phyloP scores from a whole-genome alignment of 768 basidiomycete genomes.

The Cystobasidium ongulense region DNA sequence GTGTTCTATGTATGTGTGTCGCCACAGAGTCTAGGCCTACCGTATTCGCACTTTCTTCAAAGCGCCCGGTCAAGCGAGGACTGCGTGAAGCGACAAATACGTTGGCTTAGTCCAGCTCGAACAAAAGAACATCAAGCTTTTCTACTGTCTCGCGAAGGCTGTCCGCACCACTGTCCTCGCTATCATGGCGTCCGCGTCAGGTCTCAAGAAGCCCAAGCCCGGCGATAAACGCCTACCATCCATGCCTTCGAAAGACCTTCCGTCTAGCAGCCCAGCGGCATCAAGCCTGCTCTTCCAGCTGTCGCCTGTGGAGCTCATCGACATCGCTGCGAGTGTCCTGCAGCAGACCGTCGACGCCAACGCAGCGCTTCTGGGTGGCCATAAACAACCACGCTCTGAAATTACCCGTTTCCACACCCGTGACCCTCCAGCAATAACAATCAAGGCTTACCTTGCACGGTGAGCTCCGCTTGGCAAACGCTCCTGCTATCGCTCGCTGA shows the following conservation, averaged over 20 bases:
- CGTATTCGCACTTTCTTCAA: no score
- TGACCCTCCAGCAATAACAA: neutral
- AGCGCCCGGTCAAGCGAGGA: no score
- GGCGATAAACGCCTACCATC: neutral
- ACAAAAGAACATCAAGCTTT: no score
- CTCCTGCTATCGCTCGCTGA: neutral
- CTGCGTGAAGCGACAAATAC: no score
- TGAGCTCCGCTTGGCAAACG: neutral
- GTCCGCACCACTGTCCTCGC: no score
- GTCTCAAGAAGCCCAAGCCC: neutral
- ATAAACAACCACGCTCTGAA: conserved; percentile 1
- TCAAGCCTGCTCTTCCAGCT: conserved; percentile 15
- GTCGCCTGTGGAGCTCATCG: neutral
- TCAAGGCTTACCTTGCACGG: conserved; percentile 13
- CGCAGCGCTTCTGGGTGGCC: conserved; percentile 9
- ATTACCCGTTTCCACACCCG: conserved; percentile 29
- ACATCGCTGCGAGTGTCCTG: neutral
- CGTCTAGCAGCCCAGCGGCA: neutral
- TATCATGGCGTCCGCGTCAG: neutral
- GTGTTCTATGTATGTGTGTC: no score
- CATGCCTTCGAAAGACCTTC: neutral
- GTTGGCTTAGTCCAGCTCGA: no score
- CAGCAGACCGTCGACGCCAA: neutral
- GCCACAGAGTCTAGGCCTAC: no score
- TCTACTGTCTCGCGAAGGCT: no score